Conservation (phyloP, 2,329 filamentous ascomycete genomes). For the Proliferodiscus dingleyae region DNA sequence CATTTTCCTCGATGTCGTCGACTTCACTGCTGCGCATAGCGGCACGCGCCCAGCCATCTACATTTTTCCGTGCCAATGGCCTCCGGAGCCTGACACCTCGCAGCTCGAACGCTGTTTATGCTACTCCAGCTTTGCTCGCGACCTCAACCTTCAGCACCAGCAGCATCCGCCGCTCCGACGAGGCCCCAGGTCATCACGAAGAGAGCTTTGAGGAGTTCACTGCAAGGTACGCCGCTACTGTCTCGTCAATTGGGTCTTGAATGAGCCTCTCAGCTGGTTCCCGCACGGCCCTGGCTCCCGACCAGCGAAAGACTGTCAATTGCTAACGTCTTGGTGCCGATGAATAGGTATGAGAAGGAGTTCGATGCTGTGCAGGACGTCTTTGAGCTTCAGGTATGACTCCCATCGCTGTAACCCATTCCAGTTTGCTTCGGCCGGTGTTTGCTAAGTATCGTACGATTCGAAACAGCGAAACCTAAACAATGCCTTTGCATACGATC, state of each 20-base stretch:
- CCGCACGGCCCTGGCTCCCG: conserved; percentile 14
- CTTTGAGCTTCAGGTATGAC: conserved; percentile 94
- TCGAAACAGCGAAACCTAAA: conserved; percentile 80
- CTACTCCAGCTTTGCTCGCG: conserved; percentile 45
- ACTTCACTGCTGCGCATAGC: conserved; percentile 65
- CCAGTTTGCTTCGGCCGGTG: conserved; percentile 9
- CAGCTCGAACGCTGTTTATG: conserved; percentile 49
- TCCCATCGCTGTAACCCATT: conserved; percentile 1
- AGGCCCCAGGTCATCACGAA: conserved; percentile 66
- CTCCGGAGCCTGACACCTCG: conserved; percentile 53
- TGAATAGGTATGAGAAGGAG: conserved; percentile 92
- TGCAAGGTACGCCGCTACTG: conserved; percentile 73
- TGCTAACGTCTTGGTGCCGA: conserved; percentile 35
- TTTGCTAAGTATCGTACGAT: conserved; percentile 26
- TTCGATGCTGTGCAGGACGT: conserved; percentile 97
- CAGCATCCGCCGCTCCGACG: conserved; percentile 41
- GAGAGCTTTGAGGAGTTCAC: conserved; percentile 99
- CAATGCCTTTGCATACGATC: conserved; percentile 99
- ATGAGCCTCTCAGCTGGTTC: conserved; percentile 20
- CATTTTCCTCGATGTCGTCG: conserved; percentile 54
- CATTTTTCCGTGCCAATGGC: conserved; percentile 60
- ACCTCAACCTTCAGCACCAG: conserved; percentile 61
- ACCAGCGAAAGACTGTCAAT: conserved; percentile 29
- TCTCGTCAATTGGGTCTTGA: conserved; percentile 18
- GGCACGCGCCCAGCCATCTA: conserved; percentile 56